Conservation (phyloP, 2,329 filamentous ascomycete genomes). For the Cylindrodendrum hubeiense region DNA sequence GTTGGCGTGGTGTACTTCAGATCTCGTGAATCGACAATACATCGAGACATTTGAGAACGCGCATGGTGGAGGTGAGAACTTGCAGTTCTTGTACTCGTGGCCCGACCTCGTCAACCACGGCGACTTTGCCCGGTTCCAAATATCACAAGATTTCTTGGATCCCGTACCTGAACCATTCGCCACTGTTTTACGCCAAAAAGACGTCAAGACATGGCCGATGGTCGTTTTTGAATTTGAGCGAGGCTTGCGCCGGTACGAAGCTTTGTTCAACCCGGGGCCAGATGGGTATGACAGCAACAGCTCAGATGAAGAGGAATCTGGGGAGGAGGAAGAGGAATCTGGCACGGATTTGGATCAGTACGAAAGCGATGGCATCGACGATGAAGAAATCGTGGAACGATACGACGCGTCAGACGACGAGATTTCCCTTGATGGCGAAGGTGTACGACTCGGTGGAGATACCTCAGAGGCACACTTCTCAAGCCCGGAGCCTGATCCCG, state of each 20-base stretch:
- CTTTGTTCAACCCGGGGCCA: constrained; percentile 25
- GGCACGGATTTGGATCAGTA: constrained; percentile 47
- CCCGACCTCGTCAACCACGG: constrained; percentile 47
- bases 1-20: constrained; percentile 49
- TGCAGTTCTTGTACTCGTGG: constrained; percentile 47
- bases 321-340: constrained; percentile 29
- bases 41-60: constrained; percentile 43
- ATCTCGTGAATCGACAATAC: constrained; percentile 44
- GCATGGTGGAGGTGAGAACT: constrained; percentile 40
- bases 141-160: constrained; percentile 28
- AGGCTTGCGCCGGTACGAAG: constrained; percentile 33
- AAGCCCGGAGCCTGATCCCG: constrained; percentile 11
- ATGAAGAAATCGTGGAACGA: constrained; percentile 46
- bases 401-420: constrained; percentile 45
- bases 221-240: constrained; percentile 42
- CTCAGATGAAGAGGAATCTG: constrained; percentile 29
- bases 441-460: constrained; percentile 24
- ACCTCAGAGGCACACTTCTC: constrained; percentile 38
- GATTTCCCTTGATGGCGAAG: constrained; percentile 26
- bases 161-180: constrained; percentile 15
- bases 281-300: constrained; percentile 26
- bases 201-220: constrained; percentile 47
- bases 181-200: constrained; percentile 12
- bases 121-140: constrained; percentile 45
- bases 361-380: constrained; percentile 56